Conservation (phyloP, 2,329 filamentous ascomycete species). For the Macrophomina phaseolina region DNA sequence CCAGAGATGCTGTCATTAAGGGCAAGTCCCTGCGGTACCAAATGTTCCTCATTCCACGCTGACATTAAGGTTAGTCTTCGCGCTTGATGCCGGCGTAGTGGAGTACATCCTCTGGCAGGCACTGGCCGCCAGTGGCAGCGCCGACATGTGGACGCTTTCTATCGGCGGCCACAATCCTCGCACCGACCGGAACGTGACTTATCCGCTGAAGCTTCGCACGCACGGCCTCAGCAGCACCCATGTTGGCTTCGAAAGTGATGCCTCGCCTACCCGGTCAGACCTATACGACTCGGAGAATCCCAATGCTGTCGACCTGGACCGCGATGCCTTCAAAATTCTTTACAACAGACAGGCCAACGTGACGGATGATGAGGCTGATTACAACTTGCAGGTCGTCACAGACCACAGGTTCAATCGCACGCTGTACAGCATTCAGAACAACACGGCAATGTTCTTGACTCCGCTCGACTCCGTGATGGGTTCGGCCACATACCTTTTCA, state of each 20-base stretch:
- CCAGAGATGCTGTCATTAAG: slow-evolving; percentile 13
- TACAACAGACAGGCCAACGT: slow-evolving; percentile 39
- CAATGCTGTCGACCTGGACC: slow-evolving; percentile 46
- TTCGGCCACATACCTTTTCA: not conserved
- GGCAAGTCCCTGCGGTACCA: slow-evolving; percentile 39
- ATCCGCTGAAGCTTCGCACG: not conserved
- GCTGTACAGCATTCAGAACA: not conserved
- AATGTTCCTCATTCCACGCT: not conserved
- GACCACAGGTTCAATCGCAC: not conserved
- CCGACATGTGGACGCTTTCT: slow-evolving; percentile 57
- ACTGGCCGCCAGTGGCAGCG: slow-evolving; percentile 52
- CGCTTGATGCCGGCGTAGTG: not conserved
- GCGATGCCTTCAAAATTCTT: slow-evolving; percentile 57
- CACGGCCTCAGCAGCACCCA: slow-evolving; percentile 56
- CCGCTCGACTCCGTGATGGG: not conserved
- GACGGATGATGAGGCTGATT: not conserved
- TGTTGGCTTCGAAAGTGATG: slow-evolving; percentile 62
- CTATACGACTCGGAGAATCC: slow-evolving; percentile 52
- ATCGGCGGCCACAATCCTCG: slow-evolving; percentile 50
- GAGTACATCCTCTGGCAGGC: slow-evolving; percentile 44
- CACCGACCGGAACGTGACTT: slow-evolving; percentile 31
- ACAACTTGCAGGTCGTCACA: not conserved
- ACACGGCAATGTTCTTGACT: not conserved
- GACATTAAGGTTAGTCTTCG: not conserved
- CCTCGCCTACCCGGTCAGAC: slow-evolving; percentile 58